These are phyloP conservation scores for Vinca minor DNA, from an alignment of 257 asterid species.

Conservation along the genomic window DNA sequence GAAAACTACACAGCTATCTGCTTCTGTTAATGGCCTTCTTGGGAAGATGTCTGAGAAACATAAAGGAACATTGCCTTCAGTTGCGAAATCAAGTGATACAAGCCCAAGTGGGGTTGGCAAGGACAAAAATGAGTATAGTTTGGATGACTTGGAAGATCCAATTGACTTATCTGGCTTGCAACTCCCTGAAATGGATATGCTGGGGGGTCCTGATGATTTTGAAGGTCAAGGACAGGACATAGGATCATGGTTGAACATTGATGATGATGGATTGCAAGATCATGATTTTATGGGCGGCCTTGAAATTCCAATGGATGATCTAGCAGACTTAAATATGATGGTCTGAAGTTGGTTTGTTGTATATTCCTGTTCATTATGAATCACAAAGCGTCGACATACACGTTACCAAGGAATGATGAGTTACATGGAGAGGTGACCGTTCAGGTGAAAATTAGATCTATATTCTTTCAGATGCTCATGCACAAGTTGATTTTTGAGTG, in stretches of 20 bases:
- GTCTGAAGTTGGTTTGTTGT: slow-evolving; percentile 54
- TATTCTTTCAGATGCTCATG: slow-evolving; percentile 46
- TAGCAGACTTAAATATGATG: slow-evolving; percentile 72
- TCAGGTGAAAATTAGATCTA: slow-evolving; percentile 31
- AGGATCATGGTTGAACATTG: slow-evolving; percentile 80
- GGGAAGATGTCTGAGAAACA: slow-evolving; percentile 57
- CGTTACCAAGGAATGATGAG: slow-evolving; percentile 33
- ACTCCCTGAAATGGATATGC: slow-evolving; percentile 77
- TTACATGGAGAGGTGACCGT: slow-evolving; percentile 38
- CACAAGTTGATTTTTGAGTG: slow-evolving; percentile 41
- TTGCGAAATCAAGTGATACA: slow-evolving; percentile 41
- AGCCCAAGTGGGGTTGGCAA: slow-evolving; percentile 31
- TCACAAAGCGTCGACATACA: slow-evolving; percentile 23
- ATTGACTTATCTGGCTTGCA: slow-evolving; percentile 75
- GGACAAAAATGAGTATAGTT: slow-evolving; percentile 32
- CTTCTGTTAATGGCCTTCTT: slow-evolving; percentile 55
- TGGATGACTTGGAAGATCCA: slow-evolving; percentile 80
- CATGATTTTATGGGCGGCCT: slow-evolving; percentile 76
- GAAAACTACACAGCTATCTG: slow-evolving; percentile 66
- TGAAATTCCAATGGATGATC: slow-evolving; percentile 85
- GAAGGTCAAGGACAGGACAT: slow-evolving; percentile 82
- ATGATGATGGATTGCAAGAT: slow-evolving; percentile 67
- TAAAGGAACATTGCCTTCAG: slow-evolving; percentile 43
- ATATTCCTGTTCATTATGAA: slow-evolving; percentile 39
- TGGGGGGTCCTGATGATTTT: slow-evolving; percentile 57